Base-by-base conservation (phyloP, 805 yeast genomes). In the Lachancea thermotolerans region DNA sequence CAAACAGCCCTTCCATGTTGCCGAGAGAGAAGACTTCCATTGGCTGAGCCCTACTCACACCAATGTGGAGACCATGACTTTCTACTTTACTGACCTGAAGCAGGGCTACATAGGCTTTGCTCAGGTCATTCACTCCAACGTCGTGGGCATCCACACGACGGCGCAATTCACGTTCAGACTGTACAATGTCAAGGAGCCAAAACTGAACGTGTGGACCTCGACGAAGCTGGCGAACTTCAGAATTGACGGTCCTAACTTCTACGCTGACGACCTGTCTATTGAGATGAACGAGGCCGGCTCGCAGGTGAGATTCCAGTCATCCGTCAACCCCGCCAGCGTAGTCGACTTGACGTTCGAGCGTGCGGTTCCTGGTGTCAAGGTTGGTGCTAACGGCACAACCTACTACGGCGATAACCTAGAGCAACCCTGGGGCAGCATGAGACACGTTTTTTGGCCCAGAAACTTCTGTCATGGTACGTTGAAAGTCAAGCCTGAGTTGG, bases 361-460 rank as follows among this genome's bases (percentile, higher is more conserved):
- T 52, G 60, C 77, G 42, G 82, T 82, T 11, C 84, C 86, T 11
- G 95, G 96, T 39, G 83, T 90, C 56, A 87, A 89, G 67, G 84
- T 91, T 55, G 99, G 98, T 58, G 74, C 77, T 41, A 87, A 90
- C 61, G 98, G 98, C 52, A 69, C 76, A 39, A 84, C 96, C 11
- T 73, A 75, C 52, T 93, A 89, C 62, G 99, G 99, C 52, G 87
- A 87, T 35, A 88, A 90, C 60, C 57, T 74, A 12, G 75, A 72
- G 32, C 79, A 85, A 49, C 98, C 98, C 30, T 93, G 99, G 99
- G 99, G 99, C 12, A 74, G 85, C 8, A 90, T 93, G 96, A 81
- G 97, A 66, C 99, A 93, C 62, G 69, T 80, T 7, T 93, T 93
- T 68, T 93, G 98, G 98, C 99, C 99, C 51, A 78, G 98, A 65